Evolutionary conservation across 306 rosid species (phyloP).

Genomic region (Amphicarpaea edgeworthii): DNA sequence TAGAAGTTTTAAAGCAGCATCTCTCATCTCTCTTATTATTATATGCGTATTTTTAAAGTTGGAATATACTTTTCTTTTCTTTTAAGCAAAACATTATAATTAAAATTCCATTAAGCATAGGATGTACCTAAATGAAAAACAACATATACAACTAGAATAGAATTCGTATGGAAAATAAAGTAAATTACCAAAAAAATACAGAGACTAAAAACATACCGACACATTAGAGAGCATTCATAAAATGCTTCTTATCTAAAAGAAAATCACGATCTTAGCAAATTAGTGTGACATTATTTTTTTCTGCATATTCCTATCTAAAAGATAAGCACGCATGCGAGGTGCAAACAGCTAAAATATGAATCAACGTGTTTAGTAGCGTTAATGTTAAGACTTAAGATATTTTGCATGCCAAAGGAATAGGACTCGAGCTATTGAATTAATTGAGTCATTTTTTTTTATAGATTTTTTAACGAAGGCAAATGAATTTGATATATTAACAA

Average conservation of each 20-base stretch:
- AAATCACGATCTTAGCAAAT: not conserved
- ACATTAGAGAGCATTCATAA: too few species aligned
- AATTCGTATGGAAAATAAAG: too few species aligned
- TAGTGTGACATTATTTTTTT: not conserved
- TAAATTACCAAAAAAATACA: too few species aligned
- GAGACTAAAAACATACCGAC: too few species aligned
- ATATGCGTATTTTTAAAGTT: not conserved
- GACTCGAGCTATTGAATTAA: not conserved
- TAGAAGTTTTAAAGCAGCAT: conserved; percentile 27
- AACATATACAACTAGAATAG: too few species aligned
- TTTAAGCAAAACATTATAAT: too few species aligned
- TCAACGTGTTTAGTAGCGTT: not conserved
- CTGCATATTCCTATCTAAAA: conserved; percentile 11
- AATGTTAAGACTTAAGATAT: not conserved
- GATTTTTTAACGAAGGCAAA: not conserved
- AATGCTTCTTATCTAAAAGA: not conserved
- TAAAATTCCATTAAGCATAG: too few species aligned
- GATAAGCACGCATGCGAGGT: not conserved
- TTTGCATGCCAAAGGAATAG: conserved; percentile 16
- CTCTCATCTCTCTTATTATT: not conserved
- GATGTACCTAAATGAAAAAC: too few species aligned
- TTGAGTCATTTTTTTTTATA: too few species aligned
- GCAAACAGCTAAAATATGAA: conserved; percentile 18
- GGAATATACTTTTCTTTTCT: too few species aligned
- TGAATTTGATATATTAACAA: not conserved